Evolutionary conservation across 345 rosid genomes (phyloP), one percentile per base, ranked within the genome.

Genomic region (Heritiera fomes): DNA sequence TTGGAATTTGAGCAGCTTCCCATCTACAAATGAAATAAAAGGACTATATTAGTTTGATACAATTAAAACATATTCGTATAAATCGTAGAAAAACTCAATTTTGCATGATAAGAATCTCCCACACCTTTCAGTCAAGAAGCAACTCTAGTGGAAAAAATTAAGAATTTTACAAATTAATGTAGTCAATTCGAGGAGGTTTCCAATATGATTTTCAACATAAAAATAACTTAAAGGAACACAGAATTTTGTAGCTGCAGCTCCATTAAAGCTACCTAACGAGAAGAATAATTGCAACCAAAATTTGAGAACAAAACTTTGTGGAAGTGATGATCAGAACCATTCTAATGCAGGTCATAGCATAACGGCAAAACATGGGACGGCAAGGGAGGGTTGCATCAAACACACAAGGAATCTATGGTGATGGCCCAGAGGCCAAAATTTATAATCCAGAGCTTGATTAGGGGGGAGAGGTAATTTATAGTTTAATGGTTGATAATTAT

Each of bases 1-100:
- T 92, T 2, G 97, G 97, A 83, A 92, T 81, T 61, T 65, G 90
- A 78, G 90, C 86, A 75, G 99, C 97, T 87, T 96, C 99, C 99
- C 99, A 96, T 88, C 99, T 96, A 67, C 77, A 73, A 34, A 73
- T 60, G 28, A 69, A 28, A 30, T 55, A 18, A 78, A 80, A 82
- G 55, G 77, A 77, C 12, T 47, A 40, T 6, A 10, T 80, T 41
- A 80, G 67, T 77, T 78, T 23, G 62, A 17, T 70, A 32, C 20
- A 61, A 58, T 12, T 64, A 49, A 7, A 58, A 12, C 10, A 20
- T 20, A 64, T 30, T 45, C 9, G n/a, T n/a, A 43, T 28, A 43
- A 17, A 68, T 45, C 50, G 28, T 46, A 46, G 52, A 59, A 69
- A 43, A 46, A 3, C 30, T 15, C 30, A 7, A 45, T 41, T 17